Percentiles rank a stretch among this genome's conserved stretches.
phyloP scores from a whole-genome alignment of 2,329 filamentous ascomycete genomes.

The Graphilbum fragrans region DNA sequence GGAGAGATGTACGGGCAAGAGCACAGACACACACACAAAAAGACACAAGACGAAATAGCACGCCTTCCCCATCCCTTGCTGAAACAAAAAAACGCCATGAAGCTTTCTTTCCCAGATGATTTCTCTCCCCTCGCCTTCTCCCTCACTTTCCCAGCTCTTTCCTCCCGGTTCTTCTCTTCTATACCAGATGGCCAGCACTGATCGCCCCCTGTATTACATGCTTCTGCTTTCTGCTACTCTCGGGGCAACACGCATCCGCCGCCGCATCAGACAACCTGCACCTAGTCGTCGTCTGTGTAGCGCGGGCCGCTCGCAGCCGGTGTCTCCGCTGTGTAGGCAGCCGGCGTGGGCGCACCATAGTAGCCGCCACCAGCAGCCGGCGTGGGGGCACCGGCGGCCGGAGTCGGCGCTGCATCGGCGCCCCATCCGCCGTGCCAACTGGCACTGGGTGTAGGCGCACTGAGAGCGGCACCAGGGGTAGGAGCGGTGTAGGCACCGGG shows the following conservation, averaged over 20 bases:
- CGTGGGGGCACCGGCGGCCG: slow-evolving; percentile 53
- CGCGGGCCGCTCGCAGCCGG: slow-evolving; percentile 46
- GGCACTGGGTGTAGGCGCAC: slow-evolving; percentile 58
- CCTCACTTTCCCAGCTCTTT: background rate
- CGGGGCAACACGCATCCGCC: too few species aligned
- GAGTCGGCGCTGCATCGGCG: slow-evolving; percentile 53
- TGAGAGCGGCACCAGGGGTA: slow-evolving; percentile 41
- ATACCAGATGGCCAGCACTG: too few species aligned
- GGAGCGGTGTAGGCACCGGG: slow-evolving; percentile 57
- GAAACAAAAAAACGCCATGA: background rate
- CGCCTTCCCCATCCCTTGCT: too few species aligned
- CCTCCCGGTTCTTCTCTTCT: background rate
- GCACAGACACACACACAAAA: too few species aligned
- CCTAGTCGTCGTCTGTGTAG: slow-evolving; percentile 39
- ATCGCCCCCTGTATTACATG: background rate
- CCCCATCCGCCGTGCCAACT: slow-evolving; percentile 49
- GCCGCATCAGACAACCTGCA: too few species aligned
- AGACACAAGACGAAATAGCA: too few species aligned
- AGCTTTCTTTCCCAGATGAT: background rate
- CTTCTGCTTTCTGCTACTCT: background rate
- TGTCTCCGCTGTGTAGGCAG: slow-evolving; percentile 48
- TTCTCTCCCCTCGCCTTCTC: background rate
- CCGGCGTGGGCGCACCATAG: slow-evolving; percentile 53
- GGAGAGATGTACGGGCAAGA: too few species aligned
- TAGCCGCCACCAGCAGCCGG: slow-evolving; percentile 51